Conservation (phyloP, 805 yeast species). For the Zygotorulaspora chibaensis region DNA sequence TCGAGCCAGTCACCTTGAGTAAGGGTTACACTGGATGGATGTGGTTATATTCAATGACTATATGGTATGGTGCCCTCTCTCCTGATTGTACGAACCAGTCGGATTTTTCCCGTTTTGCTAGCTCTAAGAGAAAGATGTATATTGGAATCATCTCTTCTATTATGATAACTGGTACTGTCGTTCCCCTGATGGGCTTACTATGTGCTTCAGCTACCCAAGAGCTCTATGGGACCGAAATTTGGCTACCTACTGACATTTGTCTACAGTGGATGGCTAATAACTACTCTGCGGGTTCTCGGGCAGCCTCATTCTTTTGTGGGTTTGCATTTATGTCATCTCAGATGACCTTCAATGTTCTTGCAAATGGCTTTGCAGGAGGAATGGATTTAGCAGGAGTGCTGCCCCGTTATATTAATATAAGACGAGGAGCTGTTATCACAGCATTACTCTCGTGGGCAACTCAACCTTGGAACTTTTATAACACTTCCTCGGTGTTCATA, state of each 20-base stretch:
- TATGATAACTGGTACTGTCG: conserved; percentile 29
- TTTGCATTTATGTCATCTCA: conserved; percentile 32
- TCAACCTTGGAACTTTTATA: conserved; percentile 39
- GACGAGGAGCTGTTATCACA: conserved; percentile 34
- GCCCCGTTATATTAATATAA: conserved; percentile 33
- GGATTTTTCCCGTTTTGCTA: conserved; percentile 36
- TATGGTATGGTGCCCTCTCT: conserved; percentile 34
- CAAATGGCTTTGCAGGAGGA: conserved; percentile 38
- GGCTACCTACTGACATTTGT: conserved; percentile 38
- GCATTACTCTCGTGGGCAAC: conserved; percentile 34
- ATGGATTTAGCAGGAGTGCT: conserved; percentile 38
- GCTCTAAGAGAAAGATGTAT: conserved; percentile 27
- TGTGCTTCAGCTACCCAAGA: conserved; percentile 34
- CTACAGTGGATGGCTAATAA: conserved; percentile 30
- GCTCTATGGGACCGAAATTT: conserved; percentile 30
- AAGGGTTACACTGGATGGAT: conserved; percentile 31
- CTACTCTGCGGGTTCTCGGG: conserved; percentile 35
- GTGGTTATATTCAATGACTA: conserved; percentile 33
- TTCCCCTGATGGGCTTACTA: conserved; percentile 37
- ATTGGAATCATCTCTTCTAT: conserved; percentile 20
- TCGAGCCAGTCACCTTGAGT: conserved; percentile 19
- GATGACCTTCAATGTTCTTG: conserved; percentile 33
- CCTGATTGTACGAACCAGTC: conserved; percentile 36
- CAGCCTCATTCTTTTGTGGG: conserved; percentile 37
- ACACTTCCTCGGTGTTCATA: conserved; percentile 31